Conservation (phyloP, 2,329 filamentous ascomycete species). For the Rasamsonia emersonii region DNA sequence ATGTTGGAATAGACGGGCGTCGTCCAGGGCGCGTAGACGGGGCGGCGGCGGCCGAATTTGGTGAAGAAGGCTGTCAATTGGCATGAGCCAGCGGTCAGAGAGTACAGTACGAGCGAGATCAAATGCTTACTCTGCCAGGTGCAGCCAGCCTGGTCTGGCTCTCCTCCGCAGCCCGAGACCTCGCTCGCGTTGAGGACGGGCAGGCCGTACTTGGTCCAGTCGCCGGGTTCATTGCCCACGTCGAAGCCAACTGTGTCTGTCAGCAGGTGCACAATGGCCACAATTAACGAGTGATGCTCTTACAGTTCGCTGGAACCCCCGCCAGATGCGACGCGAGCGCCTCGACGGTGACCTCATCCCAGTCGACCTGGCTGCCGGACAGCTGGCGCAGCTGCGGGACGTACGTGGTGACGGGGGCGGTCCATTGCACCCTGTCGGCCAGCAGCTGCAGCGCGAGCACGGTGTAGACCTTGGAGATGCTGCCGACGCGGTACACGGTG, state of each 20-base stretch:
- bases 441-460: constrained; percentile 21
- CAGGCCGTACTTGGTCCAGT: neutral
- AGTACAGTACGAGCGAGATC: too few relatives aligned
- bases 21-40: constrained; percentile 23
- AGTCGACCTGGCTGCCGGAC: constrained; percentile 6
- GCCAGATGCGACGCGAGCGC: constrained; percentile 17
- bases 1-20: constrained; percentile 34
- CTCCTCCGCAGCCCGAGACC: neutral
- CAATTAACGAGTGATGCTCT: too few relatives aligned
- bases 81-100: constrained; percentile 2
- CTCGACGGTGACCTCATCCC: constrained; percentile 15
- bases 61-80: constrained; percentile 21
- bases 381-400: constrained; percentile 26
- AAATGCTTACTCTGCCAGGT: constrained; percentile 13
- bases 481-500: constrained; percentile 16
- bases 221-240: neutral
- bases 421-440: constrained; percentile 12
- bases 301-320: constrained; percentile 12
- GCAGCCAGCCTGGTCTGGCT: neutral
- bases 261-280: too few relatives aligned
- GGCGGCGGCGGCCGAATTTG: constrained; percentile 20
- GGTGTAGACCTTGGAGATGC: constrained; percentile 28
- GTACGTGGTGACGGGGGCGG: constrained; percentile 33
- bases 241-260: neutral
- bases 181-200: neutral